These are phyloP conservation scores for Gloeostereum incarnatum DNA, from an alignment of 768 basidiomycete genomes.

Conservation along the genomic window DNA sequence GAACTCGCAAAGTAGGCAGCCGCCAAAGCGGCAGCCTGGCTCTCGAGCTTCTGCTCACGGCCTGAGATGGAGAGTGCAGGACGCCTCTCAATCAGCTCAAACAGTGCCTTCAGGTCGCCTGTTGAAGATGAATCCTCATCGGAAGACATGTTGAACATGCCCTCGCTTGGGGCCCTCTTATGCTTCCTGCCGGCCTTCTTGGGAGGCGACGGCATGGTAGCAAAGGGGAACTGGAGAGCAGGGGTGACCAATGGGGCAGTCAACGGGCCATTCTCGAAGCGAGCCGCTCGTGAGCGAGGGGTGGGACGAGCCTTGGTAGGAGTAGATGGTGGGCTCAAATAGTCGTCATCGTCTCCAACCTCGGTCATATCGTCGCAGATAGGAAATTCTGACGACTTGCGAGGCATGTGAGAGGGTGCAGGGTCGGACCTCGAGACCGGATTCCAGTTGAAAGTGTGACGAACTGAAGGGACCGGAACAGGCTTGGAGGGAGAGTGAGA, in stretches of 20 bases:
- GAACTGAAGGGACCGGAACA: constrained; percentile 43
- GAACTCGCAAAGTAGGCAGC: constrained; percentile 66
- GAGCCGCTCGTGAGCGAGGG: constrained; percentile 7
- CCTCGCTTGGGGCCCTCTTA: constrained; percentile 58
- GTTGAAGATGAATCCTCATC: constrained; percentile 48
- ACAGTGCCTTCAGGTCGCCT: constrained; percentile 15
- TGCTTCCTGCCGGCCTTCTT: constrained; percentile 30
- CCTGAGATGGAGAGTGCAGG: constrained; percentile 7
- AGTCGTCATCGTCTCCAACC: constrained; percentile 21
- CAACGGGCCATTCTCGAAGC: constrained; percentile 27
- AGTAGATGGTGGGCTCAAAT: constrained; percentile 37
- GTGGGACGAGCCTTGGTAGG: constrained; percentile 35
- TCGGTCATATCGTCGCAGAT: constrained; percentile 69
- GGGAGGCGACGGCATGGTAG: constrained; percentile 26
- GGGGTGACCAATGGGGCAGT: constrained; percentile 39
- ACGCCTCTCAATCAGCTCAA: constrained; percentile 20
- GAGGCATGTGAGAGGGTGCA: constrained; percentile 24
- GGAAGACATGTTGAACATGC: constrained; percentile 67
- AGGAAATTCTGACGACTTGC: constrained; percentile 36
- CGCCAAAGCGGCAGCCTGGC: constrained; percentile 18
- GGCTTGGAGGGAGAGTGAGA: constrained; percentile 22
- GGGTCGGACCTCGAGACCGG: constrained; percentile 47
- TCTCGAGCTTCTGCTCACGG: constrained; percentile 21
- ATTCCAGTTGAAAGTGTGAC: constrained; percentile 10
- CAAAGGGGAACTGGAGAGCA: constrained; percentile 29